Evolutionary conservation across 1,139 yeast genomes (phyloP), one percentile per base, ranked within the genome.

Genomic region (Blastobotrys ciferrii): DNA sequence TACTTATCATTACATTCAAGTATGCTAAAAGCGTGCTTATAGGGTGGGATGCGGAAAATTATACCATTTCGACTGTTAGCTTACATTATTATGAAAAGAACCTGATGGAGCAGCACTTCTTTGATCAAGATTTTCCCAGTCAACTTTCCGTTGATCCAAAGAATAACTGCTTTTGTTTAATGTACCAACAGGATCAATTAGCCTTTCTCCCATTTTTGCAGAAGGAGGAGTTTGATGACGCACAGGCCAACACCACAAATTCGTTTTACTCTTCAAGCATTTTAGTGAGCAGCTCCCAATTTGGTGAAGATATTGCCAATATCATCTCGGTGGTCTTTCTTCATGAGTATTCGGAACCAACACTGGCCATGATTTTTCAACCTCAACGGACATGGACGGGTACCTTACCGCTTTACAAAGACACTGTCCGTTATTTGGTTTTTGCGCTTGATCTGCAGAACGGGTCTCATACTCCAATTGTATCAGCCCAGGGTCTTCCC

Each of bases 71-170:
- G 15, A 88, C 97, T 0, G 76, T 81, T 2, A 87, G 96, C 45
- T 72, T 92, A 49, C 99, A 92, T 67, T 88, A 79, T 64, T 92
- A 91, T 65, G 98, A 91, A 61, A 78, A 80, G 48, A 78, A 82
- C 40, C 74, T 86, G 12, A 48, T 77, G 70, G 58, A 75, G 72
- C 48, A 64, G 73, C 49, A 80, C 80, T 37, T 73, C 72, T 52
- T 80, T 75, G 62, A 75, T 68, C 51, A 66, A 74, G 47, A 62
- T 62, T 48, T 67, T 68, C 43, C 71, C 4, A 70, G 88, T 0
- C 70, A 72, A 18, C 72, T 87, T 55, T 68, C 82, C 28, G 72
- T 84, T 0, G 96, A 88, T 51, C 91, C 95, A 1, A 73, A 73
- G 46, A 72, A 74, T 36, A 70, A 80, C 13, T 82, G 89, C 53